Base-by-base conservation (phyloP, 2,329 filamentous ascomycete genomes). In the Fusarium sp. region DNA sequence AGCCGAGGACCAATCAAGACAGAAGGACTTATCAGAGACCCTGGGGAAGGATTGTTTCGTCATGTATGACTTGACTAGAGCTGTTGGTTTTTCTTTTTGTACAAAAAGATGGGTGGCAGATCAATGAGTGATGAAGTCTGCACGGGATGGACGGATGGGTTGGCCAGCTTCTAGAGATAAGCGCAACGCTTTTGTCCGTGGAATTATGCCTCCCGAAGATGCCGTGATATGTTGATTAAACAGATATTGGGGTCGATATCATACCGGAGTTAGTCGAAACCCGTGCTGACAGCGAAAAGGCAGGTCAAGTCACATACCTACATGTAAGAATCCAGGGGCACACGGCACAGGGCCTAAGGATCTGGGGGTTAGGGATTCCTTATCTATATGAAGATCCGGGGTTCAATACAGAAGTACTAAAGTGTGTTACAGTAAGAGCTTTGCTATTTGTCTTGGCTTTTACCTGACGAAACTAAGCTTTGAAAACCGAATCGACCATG, bases 1-100 rank as follows among this genome's bases (percentile, higher is more conserved):
- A 51, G 24, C 55, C 45, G 36, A 11, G 47, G 57, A 45, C 74
- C 74, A 76, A 75, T 76, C 51, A 62, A 54, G 43, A 60, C 52
- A 56, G 56, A 62, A 64, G 62, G 43, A 33, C 74, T 76, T 76
- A 76, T 76, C 75, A 75, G 39, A 58, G 46, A 31, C 43, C 56
- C 31, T 39, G 43, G 59, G 15, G 28, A 42, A 36, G 55, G 56
- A n/a, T 59, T 36, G 55, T 54, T 61, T 66, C 62, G 60, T 66
- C 60, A 69, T 53, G 47, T 59, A 42, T 47, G 61, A 42, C 43
- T 57, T 62, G 54, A 51, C 44, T 42, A 31, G 38, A 42, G 24
- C 14, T 52, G 55, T 19, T 42, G 15, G 24, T 67, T 40, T 69
- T 69, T 61, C 39, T 66, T 62, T 62, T 69, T 67, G 5, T 22